These are phyloP conservation scores for Flaveria sonorensis DNA, from an alignment of 129 eudicot species.

Conservation along the genomic window DNA sequence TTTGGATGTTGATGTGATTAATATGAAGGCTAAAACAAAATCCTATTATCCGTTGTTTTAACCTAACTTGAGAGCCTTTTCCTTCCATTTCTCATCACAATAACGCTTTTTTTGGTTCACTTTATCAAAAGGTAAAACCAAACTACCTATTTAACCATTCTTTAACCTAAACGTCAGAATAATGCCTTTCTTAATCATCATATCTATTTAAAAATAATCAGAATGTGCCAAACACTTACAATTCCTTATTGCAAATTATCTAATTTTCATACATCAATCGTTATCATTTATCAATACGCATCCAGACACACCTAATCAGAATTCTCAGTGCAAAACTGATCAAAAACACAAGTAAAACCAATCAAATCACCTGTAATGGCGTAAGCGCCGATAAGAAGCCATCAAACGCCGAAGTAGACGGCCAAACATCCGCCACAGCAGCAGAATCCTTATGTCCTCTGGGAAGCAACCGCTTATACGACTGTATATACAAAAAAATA, in stretches of 20 bases:
- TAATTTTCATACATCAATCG: not conserved
- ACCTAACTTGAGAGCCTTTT: not conserved
- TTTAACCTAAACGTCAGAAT: constrained; percentile 7
- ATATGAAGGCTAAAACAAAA: constrained; percentile 3
- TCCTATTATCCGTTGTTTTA: not conserved
- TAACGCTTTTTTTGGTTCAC: not conserved
- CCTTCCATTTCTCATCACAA: not conserved
- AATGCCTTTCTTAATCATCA: not conserved
- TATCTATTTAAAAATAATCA: not conserved
- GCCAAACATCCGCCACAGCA: constrained; percentile 95
- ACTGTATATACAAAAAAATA: constrained; percentile 75
- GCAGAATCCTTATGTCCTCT: constrained; percentile 84
- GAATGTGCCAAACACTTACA: not conserved
- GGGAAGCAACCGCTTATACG: constrained; percentile 82
- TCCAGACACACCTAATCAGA: not conserved
- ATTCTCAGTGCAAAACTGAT: not conserved
- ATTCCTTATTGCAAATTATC: not conserved
- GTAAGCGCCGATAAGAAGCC: constrained; percentile 86
- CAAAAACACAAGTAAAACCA: not conserved
- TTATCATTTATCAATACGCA: not conserved
- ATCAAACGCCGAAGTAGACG: constrained; percentile 88
- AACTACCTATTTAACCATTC: not conserved
- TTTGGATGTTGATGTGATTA: not conserved
- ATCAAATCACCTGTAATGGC: constrained; percentile 68
- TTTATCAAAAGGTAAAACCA: not conserved